phyloP scores from a whole-genome alignment of 2,329 filamentous ascomycete genomes.

The Cladophialophora yegresii region DNA sequence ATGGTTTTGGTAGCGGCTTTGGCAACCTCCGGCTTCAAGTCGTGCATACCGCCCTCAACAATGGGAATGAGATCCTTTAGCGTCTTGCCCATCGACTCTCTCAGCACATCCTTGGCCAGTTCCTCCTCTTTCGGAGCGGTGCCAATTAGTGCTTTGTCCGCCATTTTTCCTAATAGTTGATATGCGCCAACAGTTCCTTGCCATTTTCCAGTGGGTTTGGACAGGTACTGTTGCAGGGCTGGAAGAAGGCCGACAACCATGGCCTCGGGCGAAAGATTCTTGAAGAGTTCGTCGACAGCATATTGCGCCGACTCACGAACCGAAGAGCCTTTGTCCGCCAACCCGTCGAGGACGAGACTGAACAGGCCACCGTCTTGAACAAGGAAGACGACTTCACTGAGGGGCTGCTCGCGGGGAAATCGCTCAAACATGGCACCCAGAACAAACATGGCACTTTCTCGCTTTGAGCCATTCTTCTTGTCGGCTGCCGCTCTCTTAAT shows the following conservation, averaged over 20 bases:
- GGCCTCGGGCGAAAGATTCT: constrained; percentile 75
- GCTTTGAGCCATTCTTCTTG: constrained; percentile 84
- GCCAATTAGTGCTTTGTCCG: constrained; percentile 86
- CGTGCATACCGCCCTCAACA: constrained; percentile 92
- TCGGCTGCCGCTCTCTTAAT: constrained; percentile 78
- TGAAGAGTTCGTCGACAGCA: constrained; percentile 85
- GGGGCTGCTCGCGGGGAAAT: constrained; percentile 73
- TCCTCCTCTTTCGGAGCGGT: constrained; percentile 83
- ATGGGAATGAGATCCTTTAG: constrained; percentile 86
- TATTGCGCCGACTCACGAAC: constrained; percentile 93
- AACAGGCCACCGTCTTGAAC: constrained; percentile 77
- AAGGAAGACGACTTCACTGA: constrained; percentile 79
- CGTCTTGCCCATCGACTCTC: constrained; percentile 85
- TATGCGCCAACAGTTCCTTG: constrained; percentile 89
- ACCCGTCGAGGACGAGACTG: constrained; percentile 72
- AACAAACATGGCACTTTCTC: constrained; percentile 93
- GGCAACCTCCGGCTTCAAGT: constrained; percentile 79
- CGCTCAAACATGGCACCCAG: constrained; percentile 91
- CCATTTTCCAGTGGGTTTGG: constrained; percentile 90
- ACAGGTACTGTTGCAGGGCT: constrained; percentile 71
- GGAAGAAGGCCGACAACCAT: constrained; percentile 82
- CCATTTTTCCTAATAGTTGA: constrained; percentile 85
- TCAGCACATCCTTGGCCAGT: constrained; percentile 80
- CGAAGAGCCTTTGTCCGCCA: constrained; percentile 85
- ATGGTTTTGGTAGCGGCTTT: constrained; percentile 93